phyloP scores from a whole-genome alignment of 192 early-diverging fungal species.

The Allomyces javanicus region DNA sequence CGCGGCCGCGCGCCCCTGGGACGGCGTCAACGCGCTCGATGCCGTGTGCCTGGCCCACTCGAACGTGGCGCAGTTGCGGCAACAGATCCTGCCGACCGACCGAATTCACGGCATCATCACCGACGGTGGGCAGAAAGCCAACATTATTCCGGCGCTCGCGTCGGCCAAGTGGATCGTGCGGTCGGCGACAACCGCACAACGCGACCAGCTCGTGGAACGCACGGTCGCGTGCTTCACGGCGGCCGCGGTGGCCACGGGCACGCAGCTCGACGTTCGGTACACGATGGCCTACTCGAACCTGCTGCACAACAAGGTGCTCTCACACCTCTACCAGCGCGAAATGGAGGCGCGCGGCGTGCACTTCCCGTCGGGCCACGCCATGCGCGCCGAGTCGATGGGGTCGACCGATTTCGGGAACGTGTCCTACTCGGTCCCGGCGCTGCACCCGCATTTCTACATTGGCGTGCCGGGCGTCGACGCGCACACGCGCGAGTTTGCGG shows the following conservation, averaged over 20 bases:
- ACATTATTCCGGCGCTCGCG: constrained; percentile 47
- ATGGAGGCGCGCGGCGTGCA: constrained; percentile 7
- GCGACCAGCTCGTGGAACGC: constrained; percentile 23
- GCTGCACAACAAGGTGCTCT: constrained; percentile 25
- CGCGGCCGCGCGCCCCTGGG: constrained; percentile 43
- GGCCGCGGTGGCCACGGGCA: constrained; percentile 47
- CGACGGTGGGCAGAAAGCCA: constrained; percentile 41
- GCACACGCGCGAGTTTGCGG: constrained; percentile 43
- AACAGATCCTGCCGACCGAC: constrained; percentile 46
- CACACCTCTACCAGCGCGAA: constrained; percentile 8
- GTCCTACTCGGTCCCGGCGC: constrained; percentile 36
- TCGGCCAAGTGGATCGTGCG: constrained; percentile 35
- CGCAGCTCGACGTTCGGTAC: constrained; percentile 30
- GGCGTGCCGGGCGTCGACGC: constrained; percentile 22
- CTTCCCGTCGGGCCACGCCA: constrained; percentile 7
- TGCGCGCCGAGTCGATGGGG: constrained; percentile 11
- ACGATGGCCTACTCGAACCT: constrained; percentile 34
- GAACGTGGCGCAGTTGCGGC: constrained; percentile 42
- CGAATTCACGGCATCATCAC: constrained; percentile 58
- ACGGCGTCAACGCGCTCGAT: constrained; percentile 57
- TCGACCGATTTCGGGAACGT: constrained; percentile 59
- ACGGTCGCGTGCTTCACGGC: constrained; percentile 36
- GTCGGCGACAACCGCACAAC: constrained; percentile 21
- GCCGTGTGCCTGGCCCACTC: constrained; percentile 45
- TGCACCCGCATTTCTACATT: constrained; percentile 23